Conservation (phyloP, 352 stramenopile species). For the Pythium volutum region DNA sequence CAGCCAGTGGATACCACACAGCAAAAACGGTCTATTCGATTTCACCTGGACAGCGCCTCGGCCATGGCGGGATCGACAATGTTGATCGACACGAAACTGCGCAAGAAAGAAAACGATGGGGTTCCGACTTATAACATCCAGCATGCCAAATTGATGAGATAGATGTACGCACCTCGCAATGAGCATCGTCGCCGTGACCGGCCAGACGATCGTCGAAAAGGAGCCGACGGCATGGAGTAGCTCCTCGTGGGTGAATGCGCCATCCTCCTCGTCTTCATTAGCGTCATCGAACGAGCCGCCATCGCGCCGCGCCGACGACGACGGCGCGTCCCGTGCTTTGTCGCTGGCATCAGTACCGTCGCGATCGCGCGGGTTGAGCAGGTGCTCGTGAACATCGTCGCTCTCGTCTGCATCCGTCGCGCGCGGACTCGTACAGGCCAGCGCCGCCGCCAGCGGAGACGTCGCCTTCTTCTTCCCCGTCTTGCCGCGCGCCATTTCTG, state of each 20-base stretch:
- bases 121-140: too few species aligned
- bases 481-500: conserved; percentile 2
- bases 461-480: conserved; percentile 1
- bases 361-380: conserved; percentile 11
- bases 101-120: too few species aligned
- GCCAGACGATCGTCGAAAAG: conserved; percentile 81
- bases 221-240: conserved; percentile 83
- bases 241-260: conserved; percentile 73
- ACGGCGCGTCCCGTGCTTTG: conserved; percentile 1
- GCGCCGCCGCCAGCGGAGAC: conserved; percentile 23
- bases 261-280: conserved; percentile 25
- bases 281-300: conserved; percentile 4
- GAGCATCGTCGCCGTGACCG: conserved; percentile 79
- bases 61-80: conserved; percentile 75
- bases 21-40: not conserved
- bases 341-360: conserved; percentile 3
- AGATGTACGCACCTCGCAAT: conserved; percentile 50
- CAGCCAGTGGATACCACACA: too few species aligned
- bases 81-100: conserved; percentile 81
- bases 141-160: too few species aligned
- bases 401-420: not conserved
- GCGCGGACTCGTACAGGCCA: conserved; percentile 8
- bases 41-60: conserved; percentile 61
- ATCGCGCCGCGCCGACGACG: not conserved
- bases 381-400: conserved; percentile 19